phyloP scores from a whole-genome alignment of 2,329 filamentous ascomycete species.

The Biscogniauxia sp. region DNA sequence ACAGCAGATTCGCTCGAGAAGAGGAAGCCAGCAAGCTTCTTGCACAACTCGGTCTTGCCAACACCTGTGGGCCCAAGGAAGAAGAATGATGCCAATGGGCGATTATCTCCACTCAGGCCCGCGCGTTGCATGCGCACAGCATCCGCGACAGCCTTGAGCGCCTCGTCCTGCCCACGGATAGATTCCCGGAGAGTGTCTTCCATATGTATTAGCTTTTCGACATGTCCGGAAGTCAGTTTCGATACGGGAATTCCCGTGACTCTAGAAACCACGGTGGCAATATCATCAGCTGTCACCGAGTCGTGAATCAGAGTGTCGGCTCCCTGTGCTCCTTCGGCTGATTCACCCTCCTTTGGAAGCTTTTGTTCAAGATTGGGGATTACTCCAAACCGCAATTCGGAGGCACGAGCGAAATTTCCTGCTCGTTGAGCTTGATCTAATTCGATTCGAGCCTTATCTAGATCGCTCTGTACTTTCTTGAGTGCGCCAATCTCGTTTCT shows the following conservation, averaged over 20 bases:
- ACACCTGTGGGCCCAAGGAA: slow-evolving; percentile 96
- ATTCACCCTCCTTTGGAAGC: slow-evolving; percentile 70
- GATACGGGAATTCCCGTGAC: slow-evolving; percentile 90
- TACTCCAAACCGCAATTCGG: slow-evolving; percentile 82
- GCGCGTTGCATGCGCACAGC: slow-evolving; percentile 93
- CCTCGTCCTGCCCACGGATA: slow-evolving; percentile 91
- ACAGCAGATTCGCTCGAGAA: slow-evolving; percentile 92
- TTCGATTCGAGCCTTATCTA: slow-evolving; percentile 81
- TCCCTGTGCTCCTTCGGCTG: slow-evolving; percentile 28
- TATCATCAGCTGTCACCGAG: slow-evolving; percentile 92
- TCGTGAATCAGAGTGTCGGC: slow-evolving; percentile 76
- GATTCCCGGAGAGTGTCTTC: slow-evolving; percentile 82
- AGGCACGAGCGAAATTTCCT: slow-evolving; percentile 86
- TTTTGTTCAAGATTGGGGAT: slow-evolving; percentile 80
- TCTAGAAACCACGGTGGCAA: slow-evolving; percentile 85
- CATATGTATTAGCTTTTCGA: slow-evolving; percentile 94
- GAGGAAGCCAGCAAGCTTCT: slow-evolving; percentile 88
- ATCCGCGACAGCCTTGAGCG: slow-evolving; percentile 84
- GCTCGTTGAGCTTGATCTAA: slow-evolving; percentile 84
- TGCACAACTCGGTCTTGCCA: slow-evolving; percentile 95
- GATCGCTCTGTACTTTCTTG: slow-evolving; percentile 82
- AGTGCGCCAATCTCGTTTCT: slow-evolving; percentile 80
- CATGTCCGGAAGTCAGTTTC: slow-evolving; percentile 89
- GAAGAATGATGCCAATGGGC: slow-evolving; percentile 92
- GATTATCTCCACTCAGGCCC: slow-evolving; percentile 85